phyloP scores from a whole-genome alignment of 306 rosid genomes.

The Medicago lupulina region DNA sequence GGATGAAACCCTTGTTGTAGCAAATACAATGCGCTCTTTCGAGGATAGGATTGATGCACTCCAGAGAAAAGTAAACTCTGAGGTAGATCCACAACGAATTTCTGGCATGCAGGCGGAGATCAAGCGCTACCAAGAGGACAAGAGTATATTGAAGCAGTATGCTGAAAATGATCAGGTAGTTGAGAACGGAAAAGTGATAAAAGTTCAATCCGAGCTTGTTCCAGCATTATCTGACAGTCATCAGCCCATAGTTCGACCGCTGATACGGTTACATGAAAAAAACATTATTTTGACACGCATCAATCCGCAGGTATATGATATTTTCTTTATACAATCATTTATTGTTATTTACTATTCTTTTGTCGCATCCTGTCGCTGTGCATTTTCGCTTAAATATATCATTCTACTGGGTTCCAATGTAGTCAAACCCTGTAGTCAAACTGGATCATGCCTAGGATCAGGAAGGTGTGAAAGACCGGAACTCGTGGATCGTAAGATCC shows the following conservation, averaged over 20 bases:
- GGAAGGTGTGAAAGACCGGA: neutral
- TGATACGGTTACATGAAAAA: conserved; percentile 82
- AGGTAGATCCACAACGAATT: conserved; percentile 81
- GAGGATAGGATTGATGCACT: conserved; percentile 96
- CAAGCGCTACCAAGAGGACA: conserved; percentile 91
- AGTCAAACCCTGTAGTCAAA: neutral
- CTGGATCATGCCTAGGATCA: neutral
- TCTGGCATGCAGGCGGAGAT: conserved; percentile 88
- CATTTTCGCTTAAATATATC: conserved; percentile 23
- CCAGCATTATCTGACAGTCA: conserved; percentile 83
- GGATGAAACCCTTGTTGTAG: conserved; percentile 97
- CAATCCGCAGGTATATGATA: conserved; percentile 80
- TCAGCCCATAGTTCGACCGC: conserved; percentile 81
- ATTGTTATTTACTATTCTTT: neutral
- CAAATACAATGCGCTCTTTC: conserved; percentile 98
- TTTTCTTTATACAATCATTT: conserved; percentile 26
- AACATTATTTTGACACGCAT: conserved; percentile 96
- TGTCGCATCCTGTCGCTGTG: conserved; percentile 19
- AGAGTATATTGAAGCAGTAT: conserved; percentile 84
- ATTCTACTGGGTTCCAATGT: neutral
- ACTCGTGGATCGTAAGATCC: neutral
- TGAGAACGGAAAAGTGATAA: conserved; percentile 89
- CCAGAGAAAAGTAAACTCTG: conserved; percentile 83
- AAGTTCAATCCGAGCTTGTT: conserved; percentile 84
- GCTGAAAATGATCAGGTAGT: conserved; percentile 91